Percentiles rank a stretch among this genome's conserved stretches.
phyloP scores from a whole-genome alignment of 2,329 filamentous ascomycete genomes.

The Trichoderma endophyticum region DNA sequence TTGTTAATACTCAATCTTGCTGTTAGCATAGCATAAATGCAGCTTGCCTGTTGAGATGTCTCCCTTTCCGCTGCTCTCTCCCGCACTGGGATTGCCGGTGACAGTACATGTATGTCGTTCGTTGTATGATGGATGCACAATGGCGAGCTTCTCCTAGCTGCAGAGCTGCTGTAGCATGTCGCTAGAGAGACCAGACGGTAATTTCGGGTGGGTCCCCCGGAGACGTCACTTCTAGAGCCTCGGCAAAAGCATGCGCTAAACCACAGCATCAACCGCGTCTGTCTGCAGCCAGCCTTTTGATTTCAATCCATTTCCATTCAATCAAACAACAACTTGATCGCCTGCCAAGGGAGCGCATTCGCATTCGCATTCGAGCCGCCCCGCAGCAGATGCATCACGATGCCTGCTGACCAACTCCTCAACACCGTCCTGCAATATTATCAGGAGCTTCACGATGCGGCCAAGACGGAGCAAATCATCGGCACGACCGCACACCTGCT shows the following conservation, averaged over 20 bases:
- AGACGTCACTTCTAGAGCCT: slow-evolving; percentile 25
- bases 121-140: neutral
- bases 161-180: neutral
- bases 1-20: neutral
- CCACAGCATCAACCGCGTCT: slow-evolving; percentile 9
- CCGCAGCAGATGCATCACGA: slow-evolving; percentile 31
- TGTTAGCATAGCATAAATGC: neutral
- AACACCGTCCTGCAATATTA: slow-evolving; percentile 62
- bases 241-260: slow-evolving; percentile 25
- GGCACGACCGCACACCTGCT: slow-evolving; percentile 66
- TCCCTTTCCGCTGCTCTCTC: neutral
- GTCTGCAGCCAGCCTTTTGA: neutral
- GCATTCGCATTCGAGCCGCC: neutral
- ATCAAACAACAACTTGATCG: neutral
- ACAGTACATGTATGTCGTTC: neutral
- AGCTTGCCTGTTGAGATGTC: neutral
- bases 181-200: neutral
- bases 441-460: slow-evolving; percentile 51
- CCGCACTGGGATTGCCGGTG: neutral
- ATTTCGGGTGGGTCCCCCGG: slow-evolving; percentile 10
- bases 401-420: slow-evolving; percentile 66
- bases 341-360: neutral
- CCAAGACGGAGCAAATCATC: slow-evolving; percentile 55
- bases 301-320: neutral
- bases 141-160: neutral